Base-by-base conservation (phyloP, 2,329 filamentous ascomycete species). In the Fusarium drepaniforme region DNA sequence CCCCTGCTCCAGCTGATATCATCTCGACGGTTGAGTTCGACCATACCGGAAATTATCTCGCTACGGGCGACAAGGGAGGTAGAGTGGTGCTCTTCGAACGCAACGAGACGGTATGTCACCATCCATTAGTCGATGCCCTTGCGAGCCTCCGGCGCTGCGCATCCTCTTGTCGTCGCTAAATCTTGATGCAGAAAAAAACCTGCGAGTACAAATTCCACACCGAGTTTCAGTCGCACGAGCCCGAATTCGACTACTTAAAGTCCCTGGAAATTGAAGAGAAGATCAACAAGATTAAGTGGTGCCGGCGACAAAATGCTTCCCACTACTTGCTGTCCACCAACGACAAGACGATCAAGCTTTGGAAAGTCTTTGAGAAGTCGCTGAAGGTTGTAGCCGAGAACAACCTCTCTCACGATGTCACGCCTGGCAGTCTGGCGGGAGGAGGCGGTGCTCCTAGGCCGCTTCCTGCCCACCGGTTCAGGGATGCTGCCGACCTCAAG, bases 241-340 rank as follows among this genome's bases (percentile, higher is more conserved):
- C 97, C 74, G 97, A 99, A 85, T 99, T 99, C 85, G 97, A 99
- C 85, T 99, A 99, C 84, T 91, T 99, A 77, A 99, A 99, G 86
- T 99, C 97, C 38, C 90, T 99, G 79, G 97, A 99, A 86, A 99
- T 99, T 82, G 97, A 99, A 89, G 97, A 99, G 86, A 99, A 99
- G 88, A 99, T 99, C 90, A 99, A 99, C 90, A 99, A 99, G 89
- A 99, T 99, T 87, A 99, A 98, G 86, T 99, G 97, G 97, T 99
- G 97, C 85, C 93, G 94, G 82, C 93, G 97, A 85, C 96, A 98
- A 86, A 99, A 99, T 88, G 94, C 96, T 72, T 98, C 97, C 66
- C 97, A 99, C 87, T 99, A 98, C 85, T 91, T 99, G 63, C 91
- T 99, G 67, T 98, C 97, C 51, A 99, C 97, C 79, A 99, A 99